Percentiles rank a stretch among this genome's conserved stretches.
Conservation (phyloP, 2,329 filamentous ascomycete genomes). For the Colletotrichum noveboracense region DNA sequence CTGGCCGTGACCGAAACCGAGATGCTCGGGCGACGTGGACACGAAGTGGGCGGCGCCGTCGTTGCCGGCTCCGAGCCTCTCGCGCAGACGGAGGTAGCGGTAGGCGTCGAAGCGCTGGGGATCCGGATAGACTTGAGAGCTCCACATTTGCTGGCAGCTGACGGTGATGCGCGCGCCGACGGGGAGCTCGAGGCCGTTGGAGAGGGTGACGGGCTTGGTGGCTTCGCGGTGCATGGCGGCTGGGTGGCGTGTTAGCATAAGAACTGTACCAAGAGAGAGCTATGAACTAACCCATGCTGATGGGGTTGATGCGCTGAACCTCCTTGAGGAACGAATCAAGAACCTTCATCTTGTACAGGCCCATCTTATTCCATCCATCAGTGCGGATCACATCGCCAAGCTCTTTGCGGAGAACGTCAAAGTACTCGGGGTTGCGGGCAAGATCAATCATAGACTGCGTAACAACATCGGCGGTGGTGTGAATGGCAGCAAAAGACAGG, state of each 20-base stretch:
- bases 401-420: conserved; percentile 28
- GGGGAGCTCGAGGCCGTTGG: conserved; percentile 10
- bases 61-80: conserved; percentile 12
- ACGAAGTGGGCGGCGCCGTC: conserved; percentile 32
- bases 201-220: conserved; percentile 13
- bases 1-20: conserved; percentile 40
- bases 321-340: conserved; percentile 18
- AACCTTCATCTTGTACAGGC: conserved; percentile 16
- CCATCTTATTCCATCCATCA: conserved; percentile 20
- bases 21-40: conserved; percentile 28
- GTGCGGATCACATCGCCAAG: conserved; percentile 22
- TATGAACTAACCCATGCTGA: not conserved
- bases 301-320: conserved; percentile 6
- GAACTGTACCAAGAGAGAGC: no score
- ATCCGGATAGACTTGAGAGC: not conserved
- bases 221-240: conserved; percentile 13
- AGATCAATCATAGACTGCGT: conserved; percentile 26
- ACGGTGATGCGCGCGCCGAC: conserved; percentile 16
- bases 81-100: conserved; percentile 16
- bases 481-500: conserved; percentile 27
- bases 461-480: conserved; percentile 27
- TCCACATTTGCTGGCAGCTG: conserved; percentile 9
- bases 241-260: rapidly evolving
- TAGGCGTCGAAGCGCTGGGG: conserved; percentile 6
- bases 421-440: conserved; percentile 23